Evolutionary conservation across 169 alveolate species (phyloP).

Genomic region (Plasmodium yoelii): DNA sequence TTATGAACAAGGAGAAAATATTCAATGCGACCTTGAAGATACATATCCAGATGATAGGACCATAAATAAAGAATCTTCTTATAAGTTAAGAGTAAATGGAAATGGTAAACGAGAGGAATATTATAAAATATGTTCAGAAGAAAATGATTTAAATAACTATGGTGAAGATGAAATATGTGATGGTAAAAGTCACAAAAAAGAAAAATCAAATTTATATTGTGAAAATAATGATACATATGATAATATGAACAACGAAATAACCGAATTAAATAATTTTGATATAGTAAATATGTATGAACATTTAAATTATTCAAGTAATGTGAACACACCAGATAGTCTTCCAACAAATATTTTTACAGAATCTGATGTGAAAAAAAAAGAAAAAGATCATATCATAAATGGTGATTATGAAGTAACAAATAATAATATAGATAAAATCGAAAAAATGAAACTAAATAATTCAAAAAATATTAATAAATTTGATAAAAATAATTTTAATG

Average conservation of each 20-base stretch:
- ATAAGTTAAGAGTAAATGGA: too few relatives aligned
- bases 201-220: background rate
- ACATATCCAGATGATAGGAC: too few relatives aligned
- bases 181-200: background rate
- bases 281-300: slow-evolving; percentile 62
- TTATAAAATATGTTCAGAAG: too few relatives aligned
- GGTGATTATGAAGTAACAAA: background rate
- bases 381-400: background rate
- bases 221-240: background rate
- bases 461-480: slow-evolving; percentile 2
- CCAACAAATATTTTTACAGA: background rate
- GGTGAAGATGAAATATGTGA: background rate
- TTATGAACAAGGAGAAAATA: too few relatives aligned
- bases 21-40: too few relatives aligned
- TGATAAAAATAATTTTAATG: slow-evolving; percentile 46
- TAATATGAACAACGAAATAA: slow-evolving; percentile 24
- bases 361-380: background rate
- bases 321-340: background rate
- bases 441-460: background rate
- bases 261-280: slow-evolving; percentile 38
- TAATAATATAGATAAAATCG: background rate
- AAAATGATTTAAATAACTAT: too few relatives aligned
- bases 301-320: background rate
- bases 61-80: too few relatives aligned
- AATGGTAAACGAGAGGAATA: too few relatives aligned